Conservation (phyloP, 2,329 filamentous ascomycete species). For the Penicillium hordei region DNA sequence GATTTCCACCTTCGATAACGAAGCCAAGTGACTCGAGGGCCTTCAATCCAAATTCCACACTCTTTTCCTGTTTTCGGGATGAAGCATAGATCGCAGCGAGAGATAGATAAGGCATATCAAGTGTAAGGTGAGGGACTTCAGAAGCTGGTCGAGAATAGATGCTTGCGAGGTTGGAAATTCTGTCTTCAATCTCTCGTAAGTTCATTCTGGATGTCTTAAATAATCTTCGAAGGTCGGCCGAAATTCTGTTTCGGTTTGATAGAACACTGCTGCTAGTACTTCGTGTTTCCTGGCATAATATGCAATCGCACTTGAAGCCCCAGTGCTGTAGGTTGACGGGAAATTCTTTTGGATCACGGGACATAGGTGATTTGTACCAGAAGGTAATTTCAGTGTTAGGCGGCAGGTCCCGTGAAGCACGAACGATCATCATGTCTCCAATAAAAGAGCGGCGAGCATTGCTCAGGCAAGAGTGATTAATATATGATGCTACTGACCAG, state of each 20-base stretch:
- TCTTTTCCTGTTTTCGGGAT: slow-evolving; percentile 12
- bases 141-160: slow-evolving; percentile 26
- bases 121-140: slow-evolving; percentile 26
- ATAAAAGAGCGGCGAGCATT: slow-evolving; percentile 54
- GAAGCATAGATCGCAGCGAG: slow-evolving; percentile 21
- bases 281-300: slow-evolving; percentile 24
- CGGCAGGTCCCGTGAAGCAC: slow-evolving; percentile 47
- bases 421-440: slow-evolving; percentile 55
- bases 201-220: neutral
- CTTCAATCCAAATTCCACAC: slow-evolving; percentile 23
- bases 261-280: slow-evolving; percentile 4
- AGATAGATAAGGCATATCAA: slow-evolving; percentile 17
- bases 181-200: slow-evolving; percentile 14
- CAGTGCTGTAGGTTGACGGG: slow-evolving; percentile 18
- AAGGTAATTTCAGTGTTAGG: slow-evolving; percentile 50
- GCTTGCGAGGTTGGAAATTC: slow-evolving; percentile 15
- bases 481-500: slow-evolving; percentile 51
- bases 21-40: slow-evolving; percentile 27
- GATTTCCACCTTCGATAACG: slow-evolving; percentile 24
- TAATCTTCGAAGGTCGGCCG: neutral
- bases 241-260: slow-evolving; percentile 16
- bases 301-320: slow-evolving; percentile 28
- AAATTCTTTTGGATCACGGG: neutral
- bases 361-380: slow-evolving; percentile 35
- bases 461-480: slow-evolving; percentile 55